Evolutionary conservation across 495 filamentous ascomycete genomes (phyloP).

Genomic region (Penicillium simplicissimum): DNA sequence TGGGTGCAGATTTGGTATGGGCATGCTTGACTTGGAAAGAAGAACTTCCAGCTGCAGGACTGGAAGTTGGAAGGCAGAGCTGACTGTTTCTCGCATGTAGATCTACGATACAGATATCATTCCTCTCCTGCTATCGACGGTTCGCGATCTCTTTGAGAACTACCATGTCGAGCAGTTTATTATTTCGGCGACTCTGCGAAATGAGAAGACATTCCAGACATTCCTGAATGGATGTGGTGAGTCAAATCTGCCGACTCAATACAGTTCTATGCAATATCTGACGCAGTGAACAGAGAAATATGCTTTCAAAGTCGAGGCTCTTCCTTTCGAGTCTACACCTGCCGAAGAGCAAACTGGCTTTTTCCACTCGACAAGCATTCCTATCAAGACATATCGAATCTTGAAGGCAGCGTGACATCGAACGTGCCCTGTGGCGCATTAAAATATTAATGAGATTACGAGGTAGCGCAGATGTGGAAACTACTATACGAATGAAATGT

Average conservation of each 20-base stretch:
- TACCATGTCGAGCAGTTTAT: conserved; percentile 51
- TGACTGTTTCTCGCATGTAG: conserved; percentile 33
- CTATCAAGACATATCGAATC: conserved; percentile 49
- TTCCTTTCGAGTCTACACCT: conserved; percentile 46
- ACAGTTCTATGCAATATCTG: neutral
- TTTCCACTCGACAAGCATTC: conserved; percentile 55
- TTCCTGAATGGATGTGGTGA: conserved; percentile 61
- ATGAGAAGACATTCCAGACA: conserved; percentile 59
- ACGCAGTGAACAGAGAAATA: neutral
- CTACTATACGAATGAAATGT: neutral
- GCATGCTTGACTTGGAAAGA: conserved; percentile 3
- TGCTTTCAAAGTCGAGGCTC: conserved; percentile 41
- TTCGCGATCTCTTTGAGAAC: conserved; percentile 54
- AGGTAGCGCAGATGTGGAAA: neutral
- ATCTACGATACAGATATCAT: conserved; percentile 65
- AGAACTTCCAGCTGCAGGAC: neutral
- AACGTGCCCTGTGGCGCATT: neutral
- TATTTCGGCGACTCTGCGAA: conserved; percentile 62
- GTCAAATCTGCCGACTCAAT: conserved; percentile 17
- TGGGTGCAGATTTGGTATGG: conserved; percentile 53
- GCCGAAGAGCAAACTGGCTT: conserved; percentile 55
- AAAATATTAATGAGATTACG: conserved; percentile 9
- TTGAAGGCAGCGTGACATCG: neutral
- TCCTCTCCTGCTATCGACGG: conserved; percentile 56
- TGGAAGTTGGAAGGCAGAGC: neutral